Conservation (phyloP, 2,329 filamentous ascomycete species). For the Fusarium napiforme region DNA sequence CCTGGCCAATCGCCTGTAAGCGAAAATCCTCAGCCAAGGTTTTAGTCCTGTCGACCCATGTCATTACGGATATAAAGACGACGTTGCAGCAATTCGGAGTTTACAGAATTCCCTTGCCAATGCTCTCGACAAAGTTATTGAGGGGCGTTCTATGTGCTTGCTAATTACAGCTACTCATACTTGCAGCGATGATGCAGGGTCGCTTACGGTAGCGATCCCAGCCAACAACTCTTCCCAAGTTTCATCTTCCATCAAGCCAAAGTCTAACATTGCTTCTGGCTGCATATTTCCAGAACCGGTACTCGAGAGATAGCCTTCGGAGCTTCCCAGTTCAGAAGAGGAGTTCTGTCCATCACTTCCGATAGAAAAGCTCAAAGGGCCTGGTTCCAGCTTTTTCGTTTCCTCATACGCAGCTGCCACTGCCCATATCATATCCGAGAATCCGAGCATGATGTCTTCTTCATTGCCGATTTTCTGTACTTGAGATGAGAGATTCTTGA, state of each 20-base stretch:
- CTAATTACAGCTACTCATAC: background rate
- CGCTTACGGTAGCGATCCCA: background rate
- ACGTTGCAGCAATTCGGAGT: background rate
- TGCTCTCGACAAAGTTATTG: background rate
- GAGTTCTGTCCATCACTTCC: background rate
- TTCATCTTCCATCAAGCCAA: background rate
- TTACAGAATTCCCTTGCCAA: background rate
- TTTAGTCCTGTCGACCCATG: background rate
- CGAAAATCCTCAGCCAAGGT: background rate
- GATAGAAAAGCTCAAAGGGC: background rate
- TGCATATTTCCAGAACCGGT: background rate
- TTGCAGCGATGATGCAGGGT: background rate
- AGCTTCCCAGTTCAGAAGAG: background rate
- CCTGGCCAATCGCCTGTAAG: background rate
- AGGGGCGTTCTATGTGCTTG: too few species aligned
- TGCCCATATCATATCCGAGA: slow-evolving; percentile 17
- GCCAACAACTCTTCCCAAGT: slow-evolving; percentile 12
- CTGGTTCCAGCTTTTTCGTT: background rate
- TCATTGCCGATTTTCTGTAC: background rate
- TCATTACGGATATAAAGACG: background rate
- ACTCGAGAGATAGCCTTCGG: slow-evolving; percentile 9
- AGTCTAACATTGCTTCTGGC: background rate
- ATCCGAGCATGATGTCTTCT: slow-evolving; percentile 1
- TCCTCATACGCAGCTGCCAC: slow-evolving; percentile 3
- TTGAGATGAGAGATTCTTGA: background rate